These are phyloP conservation scores for Naganishia randhawae DNA, from an alignment of 768 basidiomycete genomes.

Conservation along the genomic window DNA sequence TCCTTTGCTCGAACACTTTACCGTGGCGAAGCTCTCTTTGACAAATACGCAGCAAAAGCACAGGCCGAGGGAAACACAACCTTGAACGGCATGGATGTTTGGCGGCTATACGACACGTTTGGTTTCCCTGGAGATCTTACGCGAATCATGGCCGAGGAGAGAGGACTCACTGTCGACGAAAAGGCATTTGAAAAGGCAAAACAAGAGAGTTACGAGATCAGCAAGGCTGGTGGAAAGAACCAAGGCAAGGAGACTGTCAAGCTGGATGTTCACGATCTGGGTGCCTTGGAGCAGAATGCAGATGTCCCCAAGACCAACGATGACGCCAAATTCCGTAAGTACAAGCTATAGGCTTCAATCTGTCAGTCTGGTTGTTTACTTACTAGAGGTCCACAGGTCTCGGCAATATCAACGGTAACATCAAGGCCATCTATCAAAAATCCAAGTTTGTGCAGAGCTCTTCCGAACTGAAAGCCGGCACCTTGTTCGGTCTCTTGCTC, in stretches of 20 bases:
- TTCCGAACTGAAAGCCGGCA: slow-evolving; percentile 60
- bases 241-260: slow-evolving; percentile 63
- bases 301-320: slow-evolving; percentile 88
- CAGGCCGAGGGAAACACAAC: slow-evolving; percentile 61
- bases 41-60: slow-evolving; percentile 72
- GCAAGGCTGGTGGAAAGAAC: slow-evolving; percentile 69
- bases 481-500: slow-evolving; percentile 77
- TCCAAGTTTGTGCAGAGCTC: slow-evolving; percentile 72
- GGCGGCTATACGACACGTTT: slow-evolving; percentile 95
- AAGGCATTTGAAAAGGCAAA: slow-evolving; percentile 85
- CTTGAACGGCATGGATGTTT: slow-evolving; percentile 86
- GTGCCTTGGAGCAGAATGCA: slow-evolving; percentile 71
- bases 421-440: slow-evolving; percentile 81
- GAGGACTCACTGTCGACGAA: slow-evolving; percentile 77
- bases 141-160: slow-evolving; percentile 92
- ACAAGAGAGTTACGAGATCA: slow-evolving; percentile 80
- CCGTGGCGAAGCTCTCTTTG: slow-evolving; percentile 92
- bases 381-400: slow-evolving; percentile 55
- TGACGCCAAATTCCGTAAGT: slow-evolving; percentile 80
- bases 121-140: slow-evolving; percentile 98
- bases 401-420: slow-evolving; percentile 68
- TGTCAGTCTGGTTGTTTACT: neutral
- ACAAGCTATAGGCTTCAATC: neutral
- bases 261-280: slow-evolving; percentile 93
- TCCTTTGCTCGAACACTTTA: slow-evolving; percentile 97